A percentile compares a stretch with the other conserved stretches of the same genome.
Conservation (phyloP, 306 rosid species). For the Quercus glauca region DNA sequence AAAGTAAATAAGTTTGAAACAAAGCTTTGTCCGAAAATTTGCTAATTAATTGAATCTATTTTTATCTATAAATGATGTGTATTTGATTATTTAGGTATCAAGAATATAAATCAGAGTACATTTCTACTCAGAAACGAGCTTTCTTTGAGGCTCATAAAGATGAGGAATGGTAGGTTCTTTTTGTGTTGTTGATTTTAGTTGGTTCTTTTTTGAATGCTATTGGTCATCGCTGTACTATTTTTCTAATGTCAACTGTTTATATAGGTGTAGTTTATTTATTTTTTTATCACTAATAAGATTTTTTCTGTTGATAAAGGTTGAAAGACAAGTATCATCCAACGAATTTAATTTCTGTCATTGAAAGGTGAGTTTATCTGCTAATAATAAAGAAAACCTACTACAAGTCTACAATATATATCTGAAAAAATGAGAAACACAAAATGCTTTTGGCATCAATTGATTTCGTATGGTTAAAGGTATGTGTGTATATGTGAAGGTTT, state of each 20-base stretch:
- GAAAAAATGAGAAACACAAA: slow-evolving; percentile 4
- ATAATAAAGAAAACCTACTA: neutral
- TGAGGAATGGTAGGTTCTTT: slow-evolving; percentile 71
- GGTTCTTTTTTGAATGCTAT: slow-evolving; percentile 8
- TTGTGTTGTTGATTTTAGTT: slow-evolving; percentile 1
- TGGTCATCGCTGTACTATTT: neutral
- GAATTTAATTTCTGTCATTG: slow-evolving; percentile 78
- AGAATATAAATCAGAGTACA: slow-evolving; percentile 92
- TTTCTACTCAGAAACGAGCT: slow-evolving; percentile 85
- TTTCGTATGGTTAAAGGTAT: neutral
- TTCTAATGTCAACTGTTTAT: neutral
- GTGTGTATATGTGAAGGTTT: neutral
- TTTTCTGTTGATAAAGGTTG: slow-evolving; percentile 57
- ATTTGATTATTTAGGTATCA: slow-evolving; percentile 62
- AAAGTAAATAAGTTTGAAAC: slow-evolving; percentile 12
- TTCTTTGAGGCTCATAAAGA: slow-evolving; percentile 92
- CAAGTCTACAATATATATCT: neutral
- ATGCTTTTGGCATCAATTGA: slow-evolving; percentile 11
- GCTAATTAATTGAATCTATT: neutral
- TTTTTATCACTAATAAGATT: slow-evolving; percentile 14
- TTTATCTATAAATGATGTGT: slow-evolving; percentile 7
- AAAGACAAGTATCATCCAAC: slow-evolving; percentile 97
- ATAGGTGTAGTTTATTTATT: neutral
- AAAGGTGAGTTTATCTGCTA: slow-evolving; percentile 48
- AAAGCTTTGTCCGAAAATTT: neutral